These are phyloP conservation scores for Diaporthe sp. DNA, from an alignment of 2,329 filamentous ascomycete genomes.

Conservation along the genomic window DNA sequence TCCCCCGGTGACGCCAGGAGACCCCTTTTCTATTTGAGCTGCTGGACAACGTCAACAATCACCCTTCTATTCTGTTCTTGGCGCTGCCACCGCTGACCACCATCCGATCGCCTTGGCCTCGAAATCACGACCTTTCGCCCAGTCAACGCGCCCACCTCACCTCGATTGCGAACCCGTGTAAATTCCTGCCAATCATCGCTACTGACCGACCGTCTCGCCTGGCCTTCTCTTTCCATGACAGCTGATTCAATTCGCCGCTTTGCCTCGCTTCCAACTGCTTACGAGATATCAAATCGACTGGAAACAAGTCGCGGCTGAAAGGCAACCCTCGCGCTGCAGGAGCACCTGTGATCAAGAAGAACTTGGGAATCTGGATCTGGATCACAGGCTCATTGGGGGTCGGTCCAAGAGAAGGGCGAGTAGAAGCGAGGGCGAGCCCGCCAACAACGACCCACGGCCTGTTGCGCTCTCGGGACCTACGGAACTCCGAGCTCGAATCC, in stretches of 20 bases:
- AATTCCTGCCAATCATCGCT: not conserved
- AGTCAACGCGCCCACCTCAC: not conserved
- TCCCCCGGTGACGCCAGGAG: constrained; percentile 9
- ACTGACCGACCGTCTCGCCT: not conserved
- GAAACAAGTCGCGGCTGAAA: not conserved
- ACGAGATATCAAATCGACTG: not conserved
- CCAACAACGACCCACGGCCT: not conserved
- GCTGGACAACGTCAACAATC: constrained; percentile 7
- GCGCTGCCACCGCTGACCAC: not conserved
- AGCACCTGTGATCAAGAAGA: constrained; percentile 8
- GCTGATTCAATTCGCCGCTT: not conserved
- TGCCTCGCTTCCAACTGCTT: not conserved
- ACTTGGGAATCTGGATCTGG: not conserved
- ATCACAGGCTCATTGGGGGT: too few relatives aligned
- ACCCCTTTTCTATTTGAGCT: not conserved
- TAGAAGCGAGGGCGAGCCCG: not conserved
- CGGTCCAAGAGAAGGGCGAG: not conserved
- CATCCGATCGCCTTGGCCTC: not conserved
- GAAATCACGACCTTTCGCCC: not conserved
- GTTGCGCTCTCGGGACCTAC: not conserved
- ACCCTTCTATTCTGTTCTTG: not conserved
- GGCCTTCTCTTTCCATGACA: not conserved
- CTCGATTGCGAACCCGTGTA: not conserved
- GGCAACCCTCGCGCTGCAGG: not conserved
- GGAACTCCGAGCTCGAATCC: not conserved